Evolutionary conservation across 306 rosid species (phyloP).

Genomic region (Cicer pinnatifidum): DNA sequence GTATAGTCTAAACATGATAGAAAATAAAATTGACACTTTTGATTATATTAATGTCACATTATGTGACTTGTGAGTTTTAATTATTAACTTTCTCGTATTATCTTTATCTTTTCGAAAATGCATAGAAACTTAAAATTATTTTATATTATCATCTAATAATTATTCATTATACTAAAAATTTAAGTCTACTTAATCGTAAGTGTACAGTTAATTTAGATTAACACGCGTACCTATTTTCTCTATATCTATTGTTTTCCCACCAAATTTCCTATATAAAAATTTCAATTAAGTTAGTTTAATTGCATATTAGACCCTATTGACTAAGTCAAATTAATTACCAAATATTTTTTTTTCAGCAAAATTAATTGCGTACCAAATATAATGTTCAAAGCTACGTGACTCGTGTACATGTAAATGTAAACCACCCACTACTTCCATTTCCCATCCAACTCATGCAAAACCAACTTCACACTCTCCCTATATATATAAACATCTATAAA

Average conservation of each 20-base stretch:
- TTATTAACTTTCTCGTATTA: too few species aligned
- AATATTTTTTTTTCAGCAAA: too few species aligned
- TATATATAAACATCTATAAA: constrained; percentile 27
- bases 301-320: neutral
- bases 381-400: neutral
- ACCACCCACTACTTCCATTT: constrained; percentile 45
- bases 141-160: too few species aligned
- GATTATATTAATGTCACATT: too few species aligned
- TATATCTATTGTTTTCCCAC: neutral
- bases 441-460: constrained; percentile 21
- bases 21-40: neutral
- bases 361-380: too few species aligned
- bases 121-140: too few species aligned
- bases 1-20: neutral
- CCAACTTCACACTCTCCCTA: constrained; percentile 45
- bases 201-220: too few species aligned
- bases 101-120: too few species aligned
- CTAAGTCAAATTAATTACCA: neutral
- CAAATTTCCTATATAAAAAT: constrained; percentile 5
- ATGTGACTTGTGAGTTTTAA: too few species aligned
- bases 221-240: too few species aligned
- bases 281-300: constrained; percentile 16
- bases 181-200: too few species aligned
- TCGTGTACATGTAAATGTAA: constrained; percentile 33
- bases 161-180: too few species aligned